These are phyloP conservation scores for Globisporangium megalacanthum DNA, from an alignment of 352 stramenopile species.

Conservation along the genomic window DNA sequence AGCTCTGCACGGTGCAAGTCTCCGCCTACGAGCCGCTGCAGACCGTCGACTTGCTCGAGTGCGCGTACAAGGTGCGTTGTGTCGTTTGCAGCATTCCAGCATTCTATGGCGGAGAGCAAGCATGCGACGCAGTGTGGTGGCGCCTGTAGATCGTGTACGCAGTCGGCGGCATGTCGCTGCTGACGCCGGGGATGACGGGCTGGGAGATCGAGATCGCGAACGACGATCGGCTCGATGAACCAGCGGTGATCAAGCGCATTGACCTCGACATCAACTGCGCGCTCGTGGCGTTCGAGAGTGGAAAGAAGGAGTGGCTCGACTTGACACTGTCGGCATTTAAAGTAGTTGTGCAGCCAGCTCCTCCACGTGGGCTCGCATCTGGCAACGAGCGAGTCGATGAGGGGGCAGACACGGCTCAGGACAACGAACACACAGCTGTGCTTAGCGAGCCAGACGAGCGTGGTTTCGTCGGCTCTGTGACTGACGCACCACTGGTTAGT, in stretches of 20 bases:
- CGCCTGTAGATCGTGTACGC: slow-evolving; percentile 31
- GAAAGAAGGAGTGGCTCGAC: slow-evolving; percentile 51
- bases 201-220: slow-evolving; percentile 39
- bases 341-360: slow-evolving; percentile 14
- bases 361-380: neutral
- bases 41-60: slow-evolving; percentile 22
- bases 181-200: slow-evolving; percentile 31
- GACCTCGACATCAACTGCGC: slow-evolving; percentile 51
- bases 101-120: neutral
- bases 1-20: slow-evolving; percentile 31
- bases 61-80: slow-evolving; percentile 29
- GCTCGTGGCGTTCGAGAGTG: slow-evolving; percentile 35
- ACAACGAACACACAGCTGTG: too few relatives aligned
- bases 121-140: too few relatives aligned
- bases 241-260: slow-evolving; percentile 38
- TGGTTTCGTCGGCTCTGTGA: too few relatives aligned
- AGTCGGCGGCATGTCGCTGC: slow-evolving; percentile 24
- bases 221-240: slow-evolving; percentile 17
- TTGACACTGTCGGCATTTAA: slow-evolving; percentile 40
- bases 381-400: neutral
- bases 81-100: neutral
- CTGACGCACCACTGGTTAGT: too few relatives aligned
- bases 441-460: too few relatives aligned
- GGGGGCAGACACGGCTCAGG: neutral
- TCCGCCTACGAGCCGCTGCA: slow-evolving; percentile 38